Evolutionary conservation across 805 yeast species (phyloP), one percentile per base, ranked within the genome.

Genomic region (Lipomyces oligophaga): DNA sequence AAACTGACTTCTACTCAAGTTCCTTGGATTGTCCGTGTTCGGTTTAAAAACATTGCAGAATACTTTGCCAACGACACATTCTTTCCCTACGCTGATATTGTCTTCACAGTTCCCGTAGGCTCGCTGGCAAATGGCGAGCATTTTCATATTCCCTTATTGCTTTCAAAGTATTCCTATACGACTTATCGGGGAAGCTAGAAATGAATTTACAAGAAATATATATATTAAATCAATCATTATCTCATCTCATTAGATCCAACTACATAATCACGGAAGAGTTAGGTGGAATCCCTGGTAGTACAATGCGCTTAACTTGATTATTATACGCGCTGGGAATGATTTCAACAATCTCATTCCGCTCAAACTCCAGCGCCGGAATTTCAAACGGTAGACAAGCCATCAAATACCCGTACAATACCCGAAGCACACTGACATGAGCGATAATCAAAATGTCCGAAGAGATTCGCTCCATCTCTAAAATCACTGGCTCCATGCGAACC

Each of bases 381-480:
- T 89, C 97, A 51, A 74, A 74, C 58, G 93, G 85, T 2, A 90
- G 78, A 56, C 86, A 81, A 5, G 96, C 93, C 96, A 93, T 86
- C 59, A 90, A 72, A 67, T 93, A 93, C 3, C 97, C 98, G 60
- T 88, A 93, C 42, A 93, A 75, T 4, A 93, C 96, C 50, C 89
- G 74, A 54, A 94, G 73, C 2, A 93, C 83, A 0, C 95, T 79
- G 60, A 90, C 97, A 63, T 93, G 97, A 1, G 96, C 97, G 57
- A 93, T 84, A 49, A 93, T 83, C 56, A 93, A 70, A 13, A 93
- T 76, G 63, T 88, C 96, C 43, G 85, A 77, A 16, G 66, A 59
- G 77, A 84, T 81, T 58, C 97, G 77, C 65, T 93, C 99, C 80
- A 93, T 82, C 65, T 93, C 97, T 63, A 93, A 73, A 51, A 93